Base-by-base conservation (phyloP, 192 early-diverging fungal species). In the Coemansia sp. region DNA sequence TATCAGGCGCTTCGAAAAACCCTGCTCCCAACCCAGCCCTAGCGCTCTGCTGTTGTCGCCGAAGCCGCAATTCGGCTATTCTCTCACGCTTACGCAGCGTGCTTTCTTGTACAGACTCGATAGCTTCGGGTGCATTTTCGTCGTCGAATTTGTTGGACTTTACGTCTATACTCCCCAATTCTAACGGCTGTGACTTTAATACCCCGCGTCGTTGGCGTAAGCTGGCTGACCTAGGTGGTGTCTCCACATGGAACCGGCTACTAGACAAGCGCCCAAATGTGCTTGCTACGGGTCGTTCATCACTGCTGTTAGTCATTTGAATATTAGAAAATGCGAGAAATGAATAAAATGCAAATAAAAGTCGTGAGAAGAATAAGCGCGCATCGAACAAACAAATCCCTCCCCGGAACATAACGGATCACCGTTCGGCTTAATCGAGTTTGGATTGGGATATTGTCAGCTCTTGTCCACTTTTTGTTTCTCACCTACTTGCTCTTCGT, bases 61-160 rank as follows among this genome's bases (percentile, higher is more conserved):
- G 63, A 3, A 65, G 57, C 13, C 81, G 73, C 36, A 83, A 69
- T 61, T 83, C 81, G 1, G 76, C 76, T 36, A 83, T 70, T 24
- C 71, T 71, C 40, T 83, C 73, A 6, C 76, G 76, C 36, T 76
- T 78, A 41, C 76, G 81, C 67, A 72, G 15, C 0, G 73, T 79
- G 5, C 71, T 71, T 12, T 70, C 68, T 8, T 73, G 73, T 3
- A 79, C 36, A 3, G 81, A 70, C 15, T 24, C 13, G n/a, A 29
- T 53, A 27, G 36, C 60, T 34, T 34, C 43, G 33, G 27, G 12
- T 13, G 39, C 55, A 33, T 49, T 18, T 2, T 13, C 34, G 7
- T 57, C 57, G 52, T 40, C 20, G 8, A 36, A 29, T 9, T 27
- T 68, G 49, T 27, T 27, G 8, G 33, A 3, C 38, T 68, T 46